Conservation (phyloP, 805 yeast species). For the Wickerhamiella allomyrinae region DNA sequence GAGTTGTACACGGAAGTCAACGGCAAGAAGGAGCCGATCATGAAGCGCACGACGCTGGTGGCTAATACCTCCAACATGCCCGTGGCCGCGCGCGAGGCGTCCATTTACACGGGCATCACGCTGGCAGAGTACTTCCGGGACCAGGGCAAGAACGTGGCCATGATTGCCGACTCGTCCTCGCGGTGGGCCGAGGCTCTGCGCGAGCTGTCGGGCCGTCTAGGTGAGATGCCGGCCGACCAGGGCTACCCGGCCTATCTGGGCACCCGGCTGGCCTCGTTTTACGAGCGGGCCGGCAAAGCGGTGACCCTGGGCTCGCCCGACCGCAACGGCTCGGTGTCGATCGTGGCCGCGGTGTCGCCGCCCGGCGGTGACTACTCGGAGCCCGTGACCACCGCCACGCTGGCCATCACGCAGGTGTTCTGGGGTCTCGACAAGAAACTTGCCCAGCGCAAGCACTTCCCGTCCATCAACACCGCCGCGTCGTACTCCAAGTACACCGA, state of each 20-base stretch:
- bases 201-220: slow-evolving; percentile 99
- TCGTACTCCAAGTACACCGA: slow-evolving; percentile 94
- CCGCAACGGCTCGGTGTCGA: slow-evolving; percentile 95
- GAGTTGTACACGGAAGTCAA: slow-evolving; percentile 81
- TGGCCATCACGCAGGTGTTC: slow-evolving; percentile 99
- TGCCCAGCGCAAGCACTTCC: slow-evolving; percentile 99
- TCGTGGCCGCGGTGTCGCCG: slow-evolving; percentile 98
- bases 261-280: slow-evolving; percentile 96
- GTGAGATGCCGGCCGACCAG: slow-evolving; percentile 99
- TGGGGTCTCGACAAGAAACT: slow-evolving; percentile 99
- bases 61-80: slow-evolving; percentile 99
- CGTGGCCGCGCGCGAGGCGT: slow-evolving; percentile 99
- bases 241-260: slow-evolving; percentile 99
- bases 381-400: slow-evolving; percentile 95
- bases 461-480: slow-evolving; percentile 89
- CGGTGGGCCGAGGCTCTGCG: slow-evolving; percentile 99
- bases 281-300: slow-evolving; percentile 98
- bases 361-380: slow-evolving; percentile 99
- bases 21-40: slow-evolving; percentile 94
- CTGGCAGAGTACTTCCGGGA: slow-evolving; percentile 99
- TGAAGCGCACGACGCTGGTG: slow-evolving; percentile 97
- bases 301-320: slow-evolving; percentile 91
- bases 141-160: slow-evolving; percentile 96
- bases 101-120: slow-evolving; percentile 97
- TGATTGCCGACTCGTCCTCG: slow-evolving; percentile 99